Evolutionary conservation across 768 basidiomycete genomes (phyloP).

Genomic region (Piloderma croceum): DNA sequence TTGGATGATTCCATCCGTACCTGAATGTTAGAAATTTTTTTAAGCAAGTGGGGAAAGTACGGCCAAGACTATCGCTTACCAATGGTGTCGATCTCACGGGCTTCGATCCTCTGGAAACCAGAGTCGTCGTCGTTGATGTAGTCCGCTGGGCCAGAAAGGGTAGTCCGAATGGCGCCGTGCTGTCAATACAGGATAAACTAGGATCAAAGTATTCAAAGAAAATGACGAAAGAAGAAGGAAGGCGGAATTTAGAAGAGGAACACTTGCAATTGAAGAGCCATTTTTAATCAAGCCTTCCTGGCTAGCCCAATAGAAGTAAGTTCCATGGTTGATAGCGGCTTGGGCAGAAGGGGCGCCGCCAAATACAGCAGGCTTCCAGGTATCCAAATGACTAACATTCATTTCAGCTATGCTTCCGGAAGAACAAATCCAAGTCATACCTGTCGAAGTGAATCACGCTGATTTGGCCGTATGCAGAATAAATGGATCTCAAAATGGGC

Average conservation of each 20-base stretch:
- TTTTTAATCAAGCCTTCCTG: conserved; percentile 77
- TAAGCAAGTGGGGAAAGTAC: not conserved
- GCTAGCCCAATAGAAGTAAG: conserved; percentile 87
- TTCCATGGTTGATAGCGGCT: conserved; percentile 80
- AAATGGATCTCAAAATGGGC: conserved; percentile 53
- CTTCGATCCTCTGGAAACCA: conserved; percentile 80
- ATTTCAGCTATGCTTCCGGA: conserved; percentile 4
- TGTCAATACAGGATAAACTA: conserved; percentile 54
- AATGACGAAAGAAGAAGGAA: conserved; percentile 12
- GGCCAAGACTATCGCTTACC: conserved; percentile 47
- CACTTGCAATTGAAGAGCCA: conserved; percentile 79
- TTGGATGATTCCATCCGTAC: conserved; percentile 70
- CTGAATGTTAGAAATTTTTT: conserved; percentile 27
- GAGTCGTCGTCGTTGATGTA: conserved; percentile 71
- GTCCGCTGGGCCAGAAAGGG: conserved; percentile 71
- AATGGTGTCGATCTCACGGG: conserved; percentile 78
- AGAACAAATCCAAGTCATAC: conserved; percentile 15
- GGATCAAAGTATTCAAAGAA: conserved; percentile 55
- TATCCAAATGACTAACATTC: conserved; percentile 34
- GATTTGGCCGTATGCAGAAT: conserved; percentile 73
- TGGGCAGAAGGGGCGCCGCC: conserved; percentile 68
- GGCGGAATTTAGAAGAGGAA: conserved; percentile 27
- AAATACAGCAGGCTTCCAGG: conserved; percentile 72
- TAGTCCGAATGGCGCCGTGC: conserved; percentile 86
- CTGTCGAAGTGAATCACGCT: conserved; percentile 86